A percentile compares a stretch with the other conserved stretches of the same genome.
Evolutionary conservation across 805 yeast genomes (phyloP).

Genomic region (Barnettozyma siamensis): DNA sequence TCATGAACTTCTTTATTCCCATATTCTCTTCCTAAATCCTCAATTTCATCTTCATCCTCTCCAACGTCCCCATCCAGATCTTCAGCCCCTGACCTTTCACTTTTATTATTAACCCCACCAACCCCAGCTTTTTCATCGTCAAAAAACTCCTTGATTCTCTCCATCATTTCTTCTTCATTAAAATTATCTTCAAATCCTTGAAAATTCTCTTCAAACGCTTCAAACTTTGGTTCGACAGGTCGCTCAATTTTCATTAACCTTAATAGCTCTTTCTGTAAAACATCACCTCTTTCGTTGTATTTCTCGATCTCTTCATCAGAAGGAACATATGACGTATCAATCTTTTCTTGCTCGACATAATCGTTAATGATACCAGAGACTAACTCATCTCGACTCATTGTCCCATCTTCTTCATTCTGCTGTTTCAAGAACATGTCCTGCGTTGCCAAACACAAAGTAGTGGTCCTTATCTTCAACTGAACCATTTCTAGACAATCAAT

Average conservation of each 20-base stretch:
- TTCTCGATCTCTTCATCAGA: conserved; percentile 12
- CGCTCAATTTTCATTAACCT: conserved; percentile 16
- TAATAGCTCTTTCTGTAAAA: conserved; percentile 27
- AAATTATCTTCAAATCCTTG: conserved; percentile 7
- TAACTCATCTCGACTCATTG: conserved; percentile 7
- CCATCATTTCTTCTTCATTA: conserved; percentile 22
- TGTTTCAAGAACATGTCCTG: conserved; percentile 12
- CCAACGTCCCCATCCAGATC: not conserved
- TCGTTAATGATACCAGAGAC: not conserved
- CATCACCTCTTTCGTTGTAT: conserved; percentile 17
- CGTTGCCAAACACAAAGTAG: conserved; percentile 16
- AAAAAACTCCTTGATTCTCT: conserved; percentile 22
- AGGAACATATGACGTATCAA: not conserved
- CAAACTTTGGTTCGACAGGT: conserved; percentile 15
- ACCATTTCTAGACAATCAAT: no score
- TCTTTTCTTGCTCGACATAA: not conserved
- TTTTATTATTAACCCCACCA: conserved; percentile 17
- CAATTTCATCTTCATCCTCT: conserved; percentile 3
- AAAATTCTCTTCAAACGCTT: conserved; percentile 8
- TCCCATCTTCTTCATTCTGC: not conserved
- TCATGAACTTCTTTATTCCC: conserved; percentile 22
- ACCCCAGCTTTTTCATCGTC: conserved; percentile 21
- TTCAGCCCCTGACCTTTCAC: conserved; percentile 1
- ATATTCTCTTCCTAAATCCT: not conserved
- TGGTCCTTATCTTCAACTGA: conserved; percentile 16